Evolutionary conservation across 345 rosid genomes (phyloP).

Genomic region (Corymbia maculata): DNA sequence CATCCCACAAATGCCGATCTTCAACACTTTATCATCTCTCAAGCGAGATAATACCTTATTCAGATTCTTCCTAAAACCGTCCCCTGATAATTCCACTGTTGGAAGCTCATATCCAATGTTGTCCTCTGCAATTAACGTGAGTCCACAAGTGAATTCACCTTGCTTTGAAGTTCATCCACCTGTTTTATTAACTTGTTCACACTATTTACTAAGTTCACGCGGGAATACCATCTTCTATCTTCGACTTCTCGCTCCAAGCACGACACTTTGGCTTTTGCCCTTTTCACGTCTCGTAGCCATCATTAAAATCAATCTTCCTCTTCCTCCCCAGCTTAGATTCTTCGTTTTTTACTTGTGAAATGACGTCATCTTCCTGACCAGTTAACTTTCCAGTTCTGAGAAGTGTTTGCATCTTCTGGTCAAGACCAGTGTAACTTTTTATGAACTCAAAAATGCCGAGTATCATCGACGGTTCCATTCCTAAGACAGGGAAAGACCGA

Average conservation of each 20-base stretch:
- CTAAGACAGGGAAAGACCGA: neutral
- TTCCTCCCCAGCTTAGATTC: neutral
- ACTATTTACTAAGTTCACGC: neutral
- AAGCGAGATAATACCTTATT: neutral
- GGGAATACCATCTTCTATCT: neutral
- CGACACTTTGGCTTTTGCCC: neutral
- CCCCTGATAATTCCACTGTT: neutral
- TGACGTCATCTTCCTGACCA: neutral
- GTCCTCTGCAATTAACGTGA: neutral
- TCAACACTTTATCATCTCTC: neutral
- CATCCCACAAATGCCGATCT: constrained; percentile 9
- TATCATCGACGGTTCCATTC: neutral
- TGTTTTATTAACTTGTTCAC: neutral
- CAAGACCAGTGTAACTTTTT: neutral
- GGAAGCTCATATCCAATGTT: neutral
- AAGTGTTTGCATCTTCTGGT: neutral
- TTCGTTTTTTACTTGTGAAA: neutral
- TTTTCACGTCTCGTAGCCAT: neutral
- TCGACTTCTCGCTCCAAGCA: neutral
- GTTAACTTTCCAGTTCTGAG: neutral
- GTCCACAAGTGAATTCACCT: neutral
- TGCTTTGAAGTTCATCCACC: neutral
- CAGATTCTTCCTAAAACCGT: neutral
- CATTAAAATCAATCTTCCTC: neutral
- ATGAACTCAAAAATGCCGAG: neutral